Conservation (phyloP, 2,329 filamentous ascomycete genomes). For the Orbilia blumenaviensis region DNA sequence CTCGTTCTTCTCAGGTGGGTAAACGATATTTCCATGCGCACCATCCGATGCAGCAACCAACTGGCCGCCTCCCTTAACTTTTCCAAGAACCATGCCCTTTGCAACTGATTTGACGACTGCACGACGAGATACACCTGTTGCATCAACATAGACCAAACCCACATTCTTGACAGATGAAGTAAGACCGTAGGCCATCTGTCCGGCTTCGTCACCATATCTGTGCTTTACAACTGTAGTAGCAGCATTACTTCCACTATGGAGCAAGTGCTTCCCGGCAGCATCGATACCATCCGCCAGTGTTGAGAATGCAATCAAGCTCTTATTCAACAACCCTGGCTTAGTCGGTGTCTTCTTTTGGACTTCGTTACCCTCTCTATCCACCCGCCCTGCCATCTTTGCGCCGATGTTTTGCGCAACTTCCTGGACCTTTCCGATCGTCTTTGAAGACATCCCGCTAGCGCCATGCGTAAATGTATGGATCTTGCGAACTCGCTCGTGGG, state of each 20-base stretch:
- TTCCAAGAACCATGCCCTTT: conserved; percentile 92
- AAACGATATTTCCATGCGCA: conserved; percentile 59
- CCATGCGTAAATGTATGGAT: conserved; percentile 85
- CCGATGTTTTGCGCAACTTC: conserved; percentile 90
- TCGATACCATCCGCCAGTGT: conserved; percentile 95
- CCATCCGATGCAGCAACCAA: conserved; percentile 76
- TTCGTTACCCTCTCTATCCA: conserved; percentile 61
- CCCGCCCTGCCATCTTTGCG: conserved; percentile 74
- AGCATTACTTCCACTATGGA: conserved; percentile 78
- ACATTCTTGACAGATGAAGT: conserved; percentile 94
- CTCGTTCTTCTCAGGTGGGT: conserved; percentile 48
- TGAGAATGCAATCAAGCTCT: conserved; percentile 93
- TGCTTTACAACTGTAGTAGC: conserved; percentile 88
- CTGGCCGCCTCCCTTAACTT: conserved; percentile 76
- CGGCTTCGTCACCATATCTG: conserved; percentile 85
- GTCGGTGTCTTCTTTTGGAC: conserved; percentile 67
- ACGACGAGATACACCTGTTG: conserved; percentile 85
- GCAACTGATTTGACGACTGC: conserved; percentile 94
- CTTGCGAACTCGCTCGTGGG: conserved; percentile 84
- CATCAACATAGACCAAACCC: conserved; percentile 95
- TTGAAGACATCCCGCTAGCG: conserved; percentile 80
- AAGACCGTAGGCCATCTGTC: conserved; percentile 76
- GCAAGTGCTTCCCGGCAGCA: conserved; percentile 79
- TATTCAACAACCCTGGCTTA: conserved; percentile 92
- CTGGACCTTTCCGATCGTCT: conserved; percentile 84